phyloP scores from a whole-genome alignment of 306 rosid genomes.

The Pyrus bretschneideri region DNA sequence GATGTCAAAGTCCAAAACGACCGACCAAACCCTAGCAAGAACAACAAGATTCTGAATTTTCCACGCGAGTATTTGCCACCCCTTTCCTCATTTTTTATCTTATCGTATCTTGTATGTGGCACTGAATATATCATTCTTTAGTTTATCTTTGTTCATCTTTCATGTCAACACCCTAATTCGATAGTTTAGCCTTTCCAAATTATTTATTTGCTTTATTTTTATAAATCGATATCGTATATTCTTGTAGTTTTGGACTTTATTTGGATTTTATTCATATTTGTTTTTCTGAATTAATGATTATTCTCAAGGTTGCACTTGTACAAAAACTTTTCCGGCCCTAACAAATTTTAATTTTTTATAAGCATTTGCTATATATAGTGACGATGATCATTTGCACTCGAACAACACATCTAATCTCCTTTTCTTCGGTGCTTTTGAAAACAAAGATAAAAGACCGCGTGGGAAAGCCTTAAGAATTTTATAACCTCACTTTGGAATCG shows the following conservation, averaged over 20 bases:
- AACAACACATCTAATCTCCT: neutral
- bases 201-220: neutral
- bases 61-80: neutral
- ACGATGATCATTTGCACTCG: neutral
- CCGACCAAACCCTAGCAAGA: neutral
- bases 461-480: neutral
- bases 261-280: neutral
- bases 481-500: neutral
- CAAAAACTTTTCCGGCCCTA: neutral
- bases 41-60: neutral
- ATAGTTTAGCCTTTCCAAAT: neutral
- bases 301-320: slow-evolving; percentile 5
- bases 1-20: neutral
- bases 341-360: neutral
- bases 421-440: neutral
- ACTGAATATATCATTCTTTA: neutral
- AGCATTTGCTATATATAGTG: neutral
- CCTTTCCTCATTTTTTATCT: neutral
- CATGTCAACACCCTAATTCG: neutral
- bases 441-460: neutral
- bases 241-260: neutral
- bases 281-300: neutral
- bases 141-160: slow-evolving; percentile 13
- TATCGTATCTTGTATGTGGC: slow-evolving; percentile 4
- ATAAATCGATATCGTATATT: neutral